Evolutionary conservation across 805 yeast species (phyloP), one percentile per base, ranked within the genome.

Genomic region (Middelhovenomyces tepae): DNA sequence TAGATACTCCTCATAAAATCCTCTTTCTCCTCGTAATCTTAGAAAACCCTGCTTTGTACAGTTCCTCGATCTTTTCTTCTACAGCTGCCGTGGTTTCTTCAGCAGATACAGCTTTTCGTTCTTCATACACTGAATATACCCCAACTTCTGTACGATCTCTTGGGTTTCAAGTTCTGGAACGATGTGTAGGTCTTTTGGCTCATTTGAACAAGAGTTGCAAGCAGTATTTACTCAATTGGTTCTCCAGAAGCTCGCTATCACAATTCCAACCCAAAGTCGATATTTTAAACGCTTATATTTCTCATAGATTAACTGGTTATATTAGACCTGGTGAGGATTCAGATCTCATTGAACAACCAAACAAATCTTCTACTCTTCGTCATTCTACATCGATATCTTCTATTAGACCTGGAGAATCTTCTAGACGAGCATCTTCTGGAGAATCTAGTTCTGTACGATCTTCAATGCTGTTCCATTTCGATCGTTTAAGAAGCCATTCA

Each of bases 141-240:
- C 67, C 71, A 0, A 81, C 73, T 43, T 63, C 78, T 15, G 67
- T 20, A 17, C 31, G 16, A 69, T 38, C 52, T 69, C 0, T 46
- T 74, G 10, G 68, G 79, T n/a, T 77, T 79, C 47, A 87, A 82
- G 32, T 62, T 87, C 51, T 78, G 16, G 82, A 81, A 48, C 63
- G 86, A 24, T 59, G 73, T 2, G 59, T 84, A 22, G 95, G 95
- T 0, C 60, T 78, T 5, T 46, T 86, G 32, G 65, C 87, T 1
- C 66, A 72, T 42, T 43, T 67, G 1, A 67, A 67, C 24, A 48
- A 60, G 3, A 45, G 52, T 1, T 46, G 57, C 3, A 51, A 65
- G 3, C 65, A 63, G 20, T 64, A 64, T 44, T 47, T 79, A 17
- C 64, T 71, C 2, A 65, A 68, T 38, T 78, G 82, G 78, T 64